Conservation (phyloP, 768 basidiomycete genomes). For the Fomitopsis pulvina region DNA sequence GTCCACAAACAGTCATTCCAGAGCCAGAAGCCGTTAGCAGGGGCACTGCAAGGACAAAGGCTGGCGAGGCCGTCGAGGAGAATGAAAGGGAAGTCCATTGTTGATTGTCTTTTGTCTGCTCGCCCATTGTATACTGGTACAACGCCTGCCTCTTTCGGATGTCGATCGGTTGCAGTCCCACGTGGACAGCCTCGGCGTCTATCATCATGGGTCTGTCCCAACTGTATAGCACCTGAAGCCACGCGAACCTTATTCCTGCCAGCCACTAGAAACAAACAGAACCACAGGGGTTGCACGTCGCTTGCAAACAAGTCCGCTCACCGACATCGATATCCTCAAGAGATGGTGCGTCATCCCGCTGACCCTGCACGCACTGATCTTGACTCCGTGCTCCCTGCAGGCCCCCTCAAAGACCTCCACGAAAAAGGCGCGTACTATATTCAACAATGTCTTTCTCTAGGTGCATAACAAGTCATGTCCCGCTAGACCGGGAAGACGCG, state of each 20-base stretch:
- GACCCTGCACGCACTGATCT: constrained; percentile 2
- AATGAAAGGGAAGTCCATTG: constrained; percentile 23
- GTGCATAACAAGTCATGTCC: neutral
- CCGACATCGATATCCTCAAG: constrained; percentile 58
- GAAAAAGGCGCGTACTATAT: constrained; percentile 44
- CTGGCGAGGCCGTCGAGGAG: constrained; percentile 9
- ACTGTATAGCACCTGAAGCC: constrained; percentile 38
- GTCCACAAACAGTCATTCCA: neutral
- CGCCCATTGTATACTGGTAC: constrained; percentile 1
- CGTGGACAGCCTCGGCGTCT: constrained; percentile 1
- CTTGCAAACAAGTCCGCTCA: constrained; percentile 34
- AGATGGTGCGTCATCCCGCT: constrained; percentile 47
- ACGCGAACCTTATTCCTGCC: constrained; percentile 51
- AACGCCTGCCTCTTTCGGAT: constrained; percentile 9
- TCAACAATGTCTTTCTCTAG: neutral
- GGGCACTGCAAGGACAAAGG: constrained; percentile 8
- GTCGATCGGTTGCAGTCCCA: neutral
- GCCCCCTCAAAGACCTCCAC: constrained; percentile 39
- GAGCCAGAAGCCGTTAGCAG: neutral
- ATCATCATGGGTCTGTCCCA: constrained; percentile 9
- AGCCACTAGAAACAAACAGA: constrained; percentile 33
- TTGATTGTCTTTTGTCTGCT: neutral
- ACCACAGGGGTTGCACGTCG: constrained; percentile 17
- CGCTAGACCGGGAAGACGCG: constrained; percentile 81
- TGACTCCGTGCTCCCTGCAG: constrained; percentile 19